These are phyloP conservation scores for Salix udensis DNA, from an alignment of 345 rosid genomes.

Conservation along the genomic window DNA sequence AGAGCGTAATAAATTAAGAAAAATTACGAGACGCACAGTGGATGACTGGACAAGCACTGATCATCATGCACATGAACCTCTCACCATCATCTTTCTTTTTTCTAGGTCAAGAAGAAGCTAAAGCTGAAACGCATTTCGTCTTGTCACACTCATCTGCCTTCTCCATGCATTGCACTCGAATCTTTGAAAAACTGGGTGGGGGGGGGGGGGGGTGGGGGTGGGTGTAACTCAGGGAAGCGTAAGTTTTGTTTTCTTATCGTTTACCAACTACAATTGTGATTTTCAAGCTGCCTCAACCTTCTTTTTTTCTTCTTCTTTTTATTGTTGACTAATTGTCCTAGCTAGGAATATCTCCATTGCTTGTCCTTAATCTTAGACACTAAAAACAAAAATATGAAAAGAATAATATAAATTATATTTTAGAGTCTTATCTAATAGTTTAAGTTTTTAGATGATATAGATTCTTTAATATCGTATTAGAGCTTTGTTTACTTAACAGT, in stretches of 20 bases:
- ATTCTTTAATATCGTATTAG: no score
- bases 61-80: not conserved
- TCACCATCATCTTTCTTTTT: not conserved
- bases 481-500: no score
- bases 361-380: not conserved
- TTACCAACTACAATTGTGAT: conserved; percentile 35
- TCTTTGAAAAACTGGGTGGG: conserved; percentile 31
- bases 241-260: conserved; percentile 20
- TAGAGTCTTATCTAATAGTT: no score
- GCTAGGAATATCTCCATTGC: not conserved
- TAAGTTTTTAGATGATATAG: no score
- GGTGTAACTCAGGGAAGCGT: conserved; percentile 17
- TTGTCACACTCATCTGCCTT: conserved; percentile 38
- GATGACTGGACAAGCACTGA: not conserved
- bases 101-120: conserved; percentile 17
- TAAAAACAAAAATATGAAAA: no score
- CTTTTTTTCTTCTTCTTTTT: not conserved
- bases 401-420: no score
- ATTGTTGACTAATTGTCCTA: conserved; percentile 25
- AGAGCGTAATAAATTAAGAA: no score
- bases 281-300: conserved; percentile 6
- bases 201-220: not conserved
- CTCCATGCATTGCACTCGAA: conserved; percentile 49
- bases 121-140: conserved; percentile 33
- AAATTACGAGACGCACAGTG: no score